phyloP scores from a whole-genome alignment of 208 protist genomes.

The Herpetomonas tarakana region DNA sequence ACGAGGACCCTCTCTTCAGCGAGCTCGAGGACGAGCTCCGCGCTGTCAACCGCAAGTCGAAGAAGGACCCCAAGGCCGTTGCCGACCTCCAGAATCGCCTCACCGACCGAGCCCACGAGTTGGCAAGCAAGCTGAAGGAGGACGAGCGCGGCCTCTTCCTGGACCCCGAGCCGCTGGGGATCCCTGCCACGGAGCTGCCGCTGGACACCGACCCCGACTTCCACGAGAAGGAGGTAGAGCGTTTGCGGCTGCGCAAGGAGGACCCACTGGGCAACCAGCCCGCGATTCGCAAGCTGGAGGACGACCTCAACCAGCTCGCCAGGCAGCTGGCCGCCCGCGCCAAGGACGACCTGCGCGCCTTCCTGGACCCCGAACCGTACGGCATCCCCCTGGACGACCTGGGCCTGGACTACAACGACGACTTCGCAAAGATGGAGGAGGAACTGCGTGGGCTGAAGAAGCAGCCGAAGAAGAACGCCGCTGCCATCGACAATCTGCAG shows the following conservation, averaged over 20 bases:
- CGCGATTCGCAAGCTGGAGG: constrained; percentile 50
- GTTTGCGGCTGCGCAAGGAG: constrained; percentile 46
- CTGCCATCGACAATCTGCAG: constrained; percentile 45
- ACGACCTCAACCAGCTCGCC: constrained; percentile 57
- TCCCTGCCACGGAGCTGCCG: constrained; percentile 51
- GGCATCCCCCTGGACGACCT: constrained; percentile 67
- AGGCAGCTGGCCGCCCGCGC: constrained; percentile 41
- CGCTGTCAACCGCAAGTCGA: constrained; percentile 32
- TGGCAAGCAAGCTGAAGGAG: constrained; percentile 58
- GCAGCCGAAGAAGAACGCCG: constrained; percentile 43
- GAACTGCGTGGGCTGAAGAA: constrained; percentile 51
- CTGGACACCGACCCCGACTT: constrained; percentile 64
- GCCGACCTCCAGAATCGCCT: constrained; percentile 34
- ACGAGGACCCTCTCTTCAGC: constrained; percentile 55
- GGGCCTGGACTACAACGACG: constrained; percentile 59
- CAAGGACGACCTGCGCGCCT: constrained; percentile 38
- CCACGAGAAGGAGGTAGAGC: constrained; percentile 52
- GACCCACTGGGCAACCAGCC: constrained; percentile 32
- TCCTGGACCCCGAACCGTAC: constrained; percentile 58
- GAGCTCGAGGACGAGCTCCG: constrained; percentile 58
- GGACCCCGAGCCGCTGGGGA: constrained; percentile 50
- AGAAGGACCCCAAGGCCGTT: constrained; percentile 37
- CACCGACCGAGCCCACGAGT: constrained; percentile 58
- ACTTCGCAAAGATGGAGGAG: constrained; percentile 42
- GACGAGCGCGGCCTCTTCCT: constrained; percentile 73